Base-by-base conservation (phyloP, 2,329 filamentous ascomycete species). In the Aureobasidium pullulans region DNA sequence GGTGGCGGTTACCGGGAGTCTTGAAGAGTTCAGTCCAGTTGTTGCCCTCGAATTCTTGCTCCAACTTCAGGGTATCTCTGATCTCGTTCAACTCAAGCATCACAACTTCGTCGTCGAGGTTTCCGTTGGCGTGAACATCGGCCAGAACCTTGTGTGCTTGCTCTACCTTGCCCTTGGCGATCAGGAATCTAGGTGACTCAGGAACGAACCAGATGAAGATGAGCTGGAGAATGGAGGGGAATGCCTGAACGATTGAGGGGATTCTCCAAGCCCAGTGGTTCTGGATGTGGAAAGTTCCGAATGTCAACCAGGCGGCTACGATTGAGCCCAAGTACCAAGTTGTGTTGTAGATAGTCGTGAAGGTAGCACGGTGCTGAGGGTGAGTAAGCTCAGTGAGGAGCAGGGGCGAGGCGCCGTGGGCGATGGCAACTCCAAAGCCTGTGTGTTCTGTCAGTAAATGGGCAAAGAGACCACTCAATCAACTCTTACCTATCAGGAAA, bases 151-250 rank as follows among this genome's bases (percentile, higher is more conserved):
- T 70, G 15, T 72, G 76, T 0, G 82, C 82, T 64, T 83, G 73
- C 5, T 81, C 76, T 1, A 68, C 61, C 23, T 75, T 73, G 34
- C 81, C 80, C 62, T 81, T 75, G 37, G 77, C 76, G 44, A 84
- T 74, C 31, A 84, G 69, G 77, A 79, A 86, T 39, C 84, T 76
- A 1, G 84, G 84, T 10, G 58, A 60, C 63, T 87, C 84, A 0
- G 84, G 84, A 4, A 84, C 75, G 57, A 82, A 78, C 63, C 72
- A 75, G 53, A 79, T 69, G 56, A 78, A 75, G 9, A 69, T 59
- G n/a, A 82, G 72, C 62, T 80, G 75, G 67, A 73, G 66, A 9
- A 61, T 54, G 3, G 60, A 60, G 15, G 63, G 63, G 32, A 62
- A 46, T 10, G 62, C 48, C 42, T 66, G 64, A 11, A 66, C 56